These are phyloP conservation scores for Neurospora sp. DNA, from an alignment of 495 filamentous ascomycete species.

Conservation along the genomic window DNA sequence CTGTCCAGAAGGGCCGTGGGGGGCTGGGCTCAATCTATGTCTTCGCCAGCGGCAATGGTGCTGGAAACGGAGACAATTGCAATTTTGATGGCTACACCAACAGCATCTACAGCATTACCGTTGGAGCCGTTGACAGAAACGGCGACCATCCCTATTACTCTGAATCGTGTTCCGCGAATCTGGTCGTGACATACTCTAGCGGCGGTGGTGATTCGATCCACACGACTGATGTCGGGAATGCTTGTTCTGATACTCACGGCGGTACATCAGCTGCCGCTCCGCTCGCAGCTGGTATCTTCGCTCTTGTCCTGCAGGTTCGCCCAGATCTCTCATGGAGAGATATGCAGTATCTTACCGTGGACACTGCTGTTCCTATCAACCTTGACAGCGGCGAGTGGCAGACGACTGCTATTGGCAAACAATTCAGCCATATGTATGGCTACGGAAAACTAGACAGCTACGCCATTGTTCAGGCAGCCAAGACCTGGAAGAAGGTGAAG, in stretches of 20 bases:
- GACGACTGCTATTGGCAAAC: slow-evolving; percentile 63
- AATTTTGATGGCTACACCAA: slow-evolving; percentile 99
- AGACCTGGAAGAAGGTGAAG: slow-evolving; percentile 78
- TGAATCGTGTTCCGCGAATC: slow-evolving; percentile 87
- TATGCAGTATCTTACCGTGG: slow-evolving; percentile 79
- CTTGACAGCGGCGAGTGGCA: slow-evolving; percentile 69
- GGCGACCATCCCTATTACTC: slow-evolving; percentile 87
- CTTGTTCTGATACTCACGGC: slow-evolving; percentile 70
- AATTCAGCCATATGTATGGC: slow-evolving; percentile 88
- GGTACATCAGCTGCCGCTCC: slow-evolving; percentile 97
- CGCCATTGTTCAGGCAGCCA: slow-evolving; percentile 75
- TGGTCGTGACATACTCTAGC: slow-evolving; percentile 94
- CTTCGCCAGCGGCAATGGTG: slow-evolving; percentile 94
- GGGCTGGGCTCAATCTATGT: slow-evolving; percentile 90
- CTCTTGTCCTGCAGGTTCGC: slow-evolving; percentile 78
- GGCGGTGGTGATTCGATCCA: slow-evolving; percentile 82
- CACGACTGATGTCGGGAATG: slow-evolving; percentile 90
- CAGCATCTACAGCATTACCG: slow-evolving; percentile 96
- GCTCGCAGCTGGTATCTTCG: slow-evolving; percentile 80
- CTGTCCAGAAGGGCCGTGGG: slow-evolving; percentile 74
- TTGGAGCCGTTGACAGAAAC: slow-evolving; percentile 83
- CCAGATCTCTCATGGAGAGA: slow-evolving; percentile 91
- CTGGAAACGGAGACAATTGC: slow-evolving; percentile 82
- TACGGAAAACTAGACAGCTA: slow-evolving; percentile 91
- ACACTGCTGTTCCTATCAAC: slow-evolving; percentile 75